Percentiles rank a stretch among this genome's conserved stretches.
phyloP scores from a whole-genome alignment of 163 green algal genomes.

The Chlamydomonas reinhardtii region DNA sequence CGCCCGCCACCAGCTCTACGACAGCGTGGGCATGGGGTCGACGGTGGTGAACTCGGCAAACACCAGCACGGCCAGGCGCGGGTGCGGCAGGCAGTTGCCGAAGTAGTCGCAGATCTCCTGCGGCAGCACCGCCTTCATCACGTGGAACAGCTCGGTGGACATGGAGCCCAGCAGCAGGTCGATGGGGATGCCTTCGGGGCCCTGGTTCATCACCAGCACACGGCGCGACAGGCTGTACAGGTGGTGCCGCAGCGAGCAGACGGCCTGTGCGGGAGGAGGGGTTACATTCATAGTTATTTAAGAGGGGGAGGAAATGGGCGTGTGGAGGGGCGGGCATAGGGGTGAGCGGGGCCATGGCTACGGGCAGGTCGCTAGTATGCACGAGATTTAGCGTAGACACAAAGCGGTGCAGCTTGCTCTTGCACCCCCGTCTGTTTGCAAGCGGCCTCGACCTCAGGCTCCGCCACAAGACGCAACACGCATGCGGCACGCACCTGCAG shows the following conservation, averaged over 20 bases:
- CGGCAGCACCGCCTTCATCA: conserved; percentile 53
- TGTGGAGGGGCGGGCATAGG: neutral
- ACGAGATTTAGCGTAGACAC: too few relatives aligned
- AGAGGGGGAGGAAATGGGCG: neutral
- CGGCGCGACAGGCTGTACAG: conserved; percentile 63
- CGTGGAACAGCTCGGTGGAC: conserved; percentile 60
- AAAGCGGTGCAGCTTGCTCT: too few relatives aligned
- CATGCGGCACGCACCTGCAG: neutral
- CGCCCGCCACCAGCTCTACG: neutral
- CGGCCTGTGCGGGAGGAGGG: neutral
- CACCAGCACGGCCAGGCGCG: conserved; percentile 66
- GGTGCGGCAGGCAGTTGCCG: conserved; percentile 59
- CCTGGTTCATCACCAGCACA: conserved; percentile 58
- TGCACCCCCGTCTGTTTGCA: too few relatives aligned
- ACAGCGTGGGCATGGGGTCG: conserved; percentile 31
- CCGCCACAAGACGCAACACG: neutral
- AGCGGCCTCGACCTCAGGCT: too few relatives aligned
- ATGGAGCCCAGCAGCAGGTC: conserved; percentile 70
- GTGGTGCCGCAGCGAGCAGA: conserved; percentile 63
- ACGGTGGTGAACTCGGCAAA: conserved; percentile 68
- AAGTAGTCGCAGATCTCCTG: conserved; percentile 64
- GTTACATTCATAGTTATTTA: too few relatives aligned
- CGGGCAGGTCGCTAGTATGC: neutral
- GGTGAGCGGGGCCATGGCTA: neutral
- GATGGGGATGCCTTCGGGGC: conserved; percentile 60